Conservation (phyloP, 2,329 filamentous ascomycete species). For the Fusarium citri region DNA sequence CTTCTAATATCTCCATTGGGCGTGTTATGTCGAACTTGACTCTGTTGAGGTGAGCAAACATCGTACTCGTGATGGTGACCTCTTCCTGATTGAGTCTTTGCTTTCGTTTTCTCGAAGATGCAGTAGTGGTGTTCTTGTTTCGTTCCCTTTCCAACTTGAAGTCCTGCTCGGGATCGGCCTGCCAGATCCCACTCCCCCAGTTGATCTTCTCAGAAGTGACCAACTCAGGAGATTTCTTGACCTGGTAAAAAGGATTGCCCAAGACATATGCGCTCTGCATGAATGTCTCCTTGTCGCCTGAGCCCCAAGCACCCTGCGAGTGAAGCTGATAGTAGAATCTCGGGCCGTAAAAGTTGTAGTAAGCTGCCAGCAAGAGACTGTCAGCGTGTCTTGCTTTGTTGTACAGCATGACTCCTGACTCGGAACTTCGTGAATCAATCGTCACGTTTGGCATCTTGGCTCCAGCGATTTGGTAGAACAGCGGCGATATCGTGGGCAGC, state of each 20-base stretch:
- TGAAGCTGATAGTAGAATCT: constrained; percentile 43
- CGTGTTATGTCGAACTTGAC: constrained; percentile 40
- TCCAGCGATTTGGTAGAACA: constrained; percentile 40
- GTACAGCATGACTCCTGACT: constrained; percentile 41
- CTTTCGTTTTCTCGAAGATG: neutral
- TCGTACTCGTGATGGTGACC: constrained; percentile 23
- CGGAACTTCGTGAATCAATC: constrained; percentile 34
- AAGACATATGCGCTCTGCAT: constrained; percentile 36
- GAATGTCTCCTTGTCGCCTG: constrained; percentile 43
- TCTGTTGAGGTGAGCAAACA: constrained; percentile 44
- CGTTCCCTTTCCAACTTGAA: constrained; percentile 21
- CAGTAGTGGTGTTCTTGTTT: neutral
- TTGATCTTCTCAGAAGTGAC: constrained; percentile 29
- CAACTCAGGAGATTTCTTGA: constrained; percentile 21
- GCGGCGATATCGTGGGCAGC: constrained; percentile 41
- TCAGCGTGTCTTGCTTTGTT: constrained; percentile 38
- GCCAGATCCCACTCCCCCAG: constrained; percentile 44
- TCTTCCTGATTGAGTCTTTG: neutral
- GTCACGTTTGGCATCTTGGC: constrained; percentile 31
- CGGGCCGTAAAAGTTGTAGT: constrained; percentile 44
- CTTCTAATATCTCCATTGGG: constrained; percentile 15
- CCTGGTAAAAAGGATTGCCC: constrained; percentile 38
- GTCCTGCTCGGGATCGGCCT: constrained; percentile 42
- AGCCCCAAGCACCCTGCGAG: constrained; percentile 44
- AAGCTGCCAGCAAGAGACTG: constrained; percentile 38